A percentile compares a stretch with the other conserved stretches of the same genome.
Conservation (phyloP, 2,329 filamentous ascomycete species). For the Penicillium hesseltinei region DNA sequence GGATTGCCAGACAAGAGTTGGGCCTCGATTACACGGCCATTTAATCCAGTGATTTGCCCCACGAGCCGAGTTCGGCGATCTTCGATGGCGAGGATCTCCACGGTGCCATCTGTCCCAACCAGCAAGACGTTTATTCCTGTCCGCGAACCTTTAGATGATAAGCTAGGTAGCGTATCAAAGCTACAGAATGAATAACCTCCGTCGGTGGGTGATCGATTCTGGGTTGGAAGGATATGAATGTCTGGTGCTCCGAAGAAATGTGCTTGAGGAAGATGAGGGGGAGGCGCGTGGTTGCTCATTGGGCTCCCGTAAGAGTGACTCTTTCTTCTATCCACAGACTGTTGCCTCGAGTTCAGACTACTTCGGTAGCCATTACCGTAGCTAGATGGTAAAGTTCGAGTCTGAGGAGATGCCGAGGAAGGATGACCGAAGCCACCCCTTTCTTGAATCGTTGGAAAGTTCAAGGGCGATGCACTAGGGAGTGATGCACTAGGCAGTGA, state of each 20-base stretch:
- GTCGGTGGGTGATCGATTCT: conserved; percentile 22
- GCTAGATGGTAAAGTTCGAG: conserved; percentile 43
- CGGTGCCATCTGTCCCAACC: conserved; percentile 74
- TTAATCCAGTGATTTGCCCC: conserved; percentile 70
- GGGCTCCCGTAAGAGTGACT: conserved; percentile 40
- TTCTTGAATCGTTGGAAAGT: conserved; percentile 39
- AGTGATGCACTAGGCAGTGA: conserved; percentile 39
- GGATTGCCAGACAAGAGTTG: conserved; percentile 74
- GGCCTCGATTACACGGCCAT: conserved; percentile 75
- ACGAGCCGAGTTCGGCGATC: conserved; percentile 69
- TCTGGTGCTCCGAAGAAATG: conserved; percentile 77
- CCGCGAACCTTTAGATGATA: conserved; percentile 43
- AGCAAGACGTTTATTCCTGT: conserved; percentile 64
- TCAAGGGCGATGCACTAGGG: conserved; percentile 40
- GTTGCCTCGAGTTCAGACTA: conserved; percentile 38
- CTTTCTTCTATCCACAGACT: conserved; percentile 39
- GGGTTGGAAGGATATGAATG: conserved; percentile 57
- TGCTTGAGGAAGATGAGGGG: conserved; percentile 71
- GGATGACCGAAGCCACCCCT: conserved; percentile 43
- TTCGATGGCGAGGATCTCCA: conserved; percentile 72
- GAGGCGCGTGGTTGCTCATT: conserved; percentile 47
- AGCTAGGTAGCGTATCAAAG: conserved; percentile 66
- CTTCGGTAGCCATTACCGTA: conserved; percentile 41
- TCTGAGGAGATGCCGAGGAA: conserved; percentile 45
- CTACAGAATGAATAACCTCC: conserved; percentile 75